Base-by-base conservation (phyloP, 2,329 filamentous ascomycete species). In the Aspergillus luchuensis region DNA sequence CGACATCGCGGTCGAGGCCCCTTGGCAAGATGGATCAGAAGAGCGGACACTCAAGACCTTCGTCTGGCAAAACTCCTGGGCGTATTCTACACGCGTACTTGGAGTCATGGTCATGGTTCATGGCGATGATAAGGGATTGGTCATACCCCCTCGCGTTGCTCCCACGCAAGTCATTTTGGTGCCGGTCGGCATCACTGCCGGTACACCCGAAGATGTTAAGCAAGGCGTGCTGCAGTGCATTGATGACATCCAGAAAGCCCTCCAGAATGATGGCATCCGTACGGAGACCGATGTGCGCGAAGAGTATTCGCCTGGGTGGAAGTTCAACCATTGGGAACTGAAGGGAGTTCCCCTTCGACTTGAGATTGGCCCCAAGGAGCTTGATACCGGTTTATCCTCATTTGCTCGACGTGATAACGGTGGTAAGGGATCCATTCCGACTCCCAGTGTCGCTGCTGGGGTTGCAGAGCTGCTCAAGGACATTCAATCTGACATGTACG, bases 51-150 rank as follows among this genome's bases (percentile, higher is more conserved):
- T 72, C 81, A 36, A 11, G 30, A 8, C 97, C 59, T 82, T 94
- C 73, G 93, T 98, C 60, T 98, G 94, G 93, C 95, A 99, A 78
- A 99, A 99, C 83, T 97, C 92, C 13, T 99, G 95, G 95, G 95
- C 95, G 79, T 86, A 99, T 63, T 98, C 94, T 1, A 99, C 95
- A 57, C 92, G 95, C 74, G 92, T 94, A 59, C 96, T 99, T 67
- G 95, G 95, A 80, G 92, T 98, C 76, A 98, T 98, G 94, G 91
- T 97, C 72, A 95, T 99, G 88, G 92, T 96, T 63, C 95, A 99
- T 79, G 90, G 92, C 71, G 95, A 99, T 75, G 90, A 99, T 81
- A 93, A 94, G 79, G 95, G 95, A 66, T 85, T 99, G 19, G 92
- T 98, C 63, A 87, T 98, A 56, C 95, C 95, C 74, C 95, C 95